Evolutionary conservation across 208 protist species (phyloP).

Genomic region (Leishmania aethiopica): DNA sequence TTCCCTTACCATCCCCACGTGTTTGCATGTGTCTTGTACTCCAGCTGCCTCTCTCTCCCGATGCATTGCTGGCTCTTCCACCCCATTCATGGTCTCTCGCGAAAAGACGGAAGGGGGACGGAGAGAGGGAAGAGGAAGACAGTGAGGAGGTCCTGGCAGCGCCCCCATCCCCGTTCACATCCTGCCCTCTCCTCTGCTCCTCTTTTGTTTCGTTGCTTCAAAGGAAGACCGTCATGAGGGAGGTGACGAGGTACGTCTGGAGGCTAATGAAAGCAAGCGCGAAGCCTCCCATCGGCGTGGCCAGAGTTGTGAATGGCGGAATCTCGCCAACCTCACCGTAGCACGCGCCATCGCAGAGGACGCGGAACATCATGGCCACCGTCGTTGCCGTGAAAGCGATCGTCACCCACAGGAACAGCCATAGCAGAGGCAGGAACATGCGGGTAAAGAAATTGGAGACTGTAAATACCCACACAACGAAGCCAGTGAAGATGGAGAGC

Average conservation of each 20-base stretch:
- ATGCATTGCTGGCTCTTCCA: not conserved
- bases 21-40: not conserved
- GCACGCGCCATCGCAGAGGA: slow-evolving; percentile 41
- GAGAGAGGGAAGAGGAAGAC: not conserved
- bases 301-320: slow-evolving; percentile 38
- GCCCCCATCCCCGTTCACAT: not conserved
- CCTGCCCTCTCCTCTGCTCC: not conserved
- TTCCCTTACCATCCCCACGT: not conserved
- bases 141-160: not conserved
- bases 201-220: slow-evolving; percentile 1
- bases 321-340: slow-evolving; percentile 33
- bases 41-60: not conserved
- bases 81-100: not conserved
- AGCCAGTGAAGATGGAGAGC: slow-evolving; percentile 44
- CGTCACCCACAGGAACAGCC: slow-evolving; percentile 47
- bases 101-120: not conserved
- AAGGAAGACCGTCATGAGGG: slow-evolving; percentile 41
- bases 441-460: slow-evolving; percentile 48
- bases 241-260: slow-evolving; percentile 29
- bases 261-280: slow-evolving; percentile 39
- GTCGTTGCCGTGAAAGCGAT: slow-evolving; percentile 32
- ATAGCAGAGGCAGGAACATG: slow-evolving; percentile 53
- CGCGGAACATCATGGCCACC: slow-evolving; percentile 35
- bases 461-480: slow-evolving; percentile 40
- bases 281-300: slow-evolving; percentile 48